Conservation (phyloP, 306 rosid genomes). For the Dryas octopetala region DNA sequence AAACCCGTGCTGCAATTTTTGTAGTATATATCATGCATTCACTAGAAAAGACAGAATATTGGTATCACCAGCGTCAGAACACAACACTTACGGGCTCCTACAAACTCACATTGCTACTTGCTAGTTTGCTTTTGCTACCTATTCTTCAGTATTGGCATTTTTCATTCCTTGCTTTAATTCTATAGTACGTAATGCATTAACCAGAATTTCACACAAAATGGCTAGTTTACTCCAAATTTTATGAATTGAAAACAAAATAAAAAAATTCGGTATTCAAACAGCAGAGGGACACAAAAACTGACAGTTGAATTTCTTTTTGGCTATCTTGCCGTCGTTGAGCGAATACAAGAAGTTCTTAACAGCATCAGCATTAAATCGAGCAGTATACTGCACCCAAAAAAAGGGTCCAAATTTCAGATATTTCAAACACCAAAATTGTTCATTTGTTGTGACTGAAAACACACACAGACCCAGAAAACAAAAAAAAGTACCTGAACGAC, state of each 20-base stretch:
- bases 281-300: slow-evolving; percentile 20
- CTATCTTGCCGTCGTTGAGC: slow-evolving; percentile 50
- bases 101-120: not conserved
- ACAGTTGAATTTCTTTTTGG: slow-evolving; percentile 63
- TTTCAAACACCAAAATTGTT: not conserved
- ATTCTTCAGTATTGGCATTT: not conserved
- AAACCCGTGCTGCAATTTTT: not conserved
- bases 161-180: not conserved
- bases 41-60: not conserved
- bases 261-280: not conserved
- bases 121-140: not conserved
- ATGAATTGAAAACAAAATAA: not conserved
- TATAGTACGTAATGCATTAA: not conserved
- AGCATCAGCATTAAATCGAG: slow-evolving; percentile 54
- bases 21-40: not conserved
- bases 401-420: not conserved
- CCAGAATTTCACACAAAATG: not conserved
- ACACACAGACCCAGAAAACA: not conserved
- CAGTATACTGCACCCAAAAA: slow-evolving; percentile 45
- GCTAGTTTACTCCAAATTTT: not conserved
- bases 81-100: not conserved
- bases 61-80: not conserved
- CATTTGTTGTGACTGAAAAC: not conserved
- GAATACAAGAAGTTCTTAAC: slow-evolving; percentile 53
- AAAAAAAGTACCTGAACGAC: slow-evolving; percentile 54